Evolutionary conservation across 345 rosid species (phyloP), one percentile per base, ranked within the genome.

Genomic region (Aquilaria yunnanensis): DNA sequence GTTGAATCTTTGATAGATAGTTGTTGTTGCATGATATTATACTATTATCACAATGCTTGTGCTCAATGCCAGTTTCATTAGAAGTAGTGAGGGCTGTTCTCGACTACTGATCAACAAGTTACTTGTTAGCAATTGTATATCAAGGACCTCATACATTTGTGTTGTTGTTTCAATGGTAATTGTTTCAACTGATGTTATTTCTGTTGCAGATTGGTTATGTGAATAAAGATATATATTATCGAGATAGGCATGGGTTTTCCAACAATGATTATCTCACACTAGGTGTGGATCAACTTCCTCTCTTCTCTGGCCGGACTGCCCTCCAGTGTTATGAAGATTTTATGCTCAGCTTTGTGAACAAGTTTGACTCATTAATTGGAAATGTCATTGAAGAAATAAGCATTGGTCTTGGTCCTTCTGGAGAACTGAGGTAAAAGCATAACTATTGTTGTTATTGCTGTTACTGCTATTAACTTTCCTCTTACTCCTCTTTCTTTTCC

Each of bases 331-430:
- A 84, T 66, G 86, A 79, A 66, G 86, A 84, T 64, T 72, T 84
- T 59, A 81, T 84, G 79, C 56, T 75, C 67, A 81, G 83, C 69
- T 84, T 84, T 57, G 75, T 79, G 50, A 68, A 72, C 53, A 84
- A 81, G 54, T 84, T 84, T 55, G 77, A 74, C 31, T 62, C 75
- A 10, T 71, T 68, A 59, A 62, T 84, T 46, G 89, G 89, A 41
- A 77, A 66, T 65, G 78, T 75, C 63, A 81, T 84, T 72, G 89
- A 84, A 75, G 86, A 84, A 79, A 73, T 84, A 75, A 81, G 81
- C 63, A 54, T 84, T 30, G 89, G 89, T 72, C 89, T 84, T 75
- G 89, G 89, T 66, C 89, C 89, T 63, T 81, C 75, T 10, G 86
- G 89, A 66, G 84, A 84, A 72, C 83, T 84, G 54, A 81, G 89